Percentiles rank a stretch among this genome's conserved stretches.
phyloP scores from a whole-genome alignment of 768 basidiomycete species.

The Suillus alpinus region DNA sequence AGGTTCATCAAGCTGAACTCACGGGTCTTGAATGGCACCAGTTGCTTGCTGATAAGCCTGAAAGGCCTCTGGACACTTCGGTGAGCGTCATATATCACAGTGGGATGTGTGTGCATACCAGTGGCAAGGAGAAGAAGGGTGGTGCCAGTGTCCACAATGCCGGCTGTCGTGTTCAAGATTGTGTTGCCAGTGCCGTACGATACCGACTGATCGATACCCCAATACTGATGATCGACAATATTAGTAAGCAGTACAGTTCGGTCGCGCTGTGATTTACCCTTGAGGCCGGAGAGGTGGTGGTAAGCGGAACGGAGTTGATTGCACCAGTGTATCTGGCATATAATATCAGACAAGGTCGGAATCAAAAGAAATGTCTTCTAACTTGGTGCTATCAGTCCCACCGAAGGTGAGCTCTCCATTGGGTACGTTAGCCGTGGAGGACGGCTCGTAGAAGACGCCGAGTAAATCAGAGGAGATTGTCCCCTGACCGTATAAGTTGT shows the following conservation, averaged over 20 bases:
- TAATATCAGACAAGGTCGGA: background rate
- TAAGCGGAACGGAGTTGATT: conserved; percentile 36
- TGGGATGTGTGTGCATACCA: conserved; percentile 5
- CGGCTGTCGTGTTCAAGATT: conserved; percentile 33
- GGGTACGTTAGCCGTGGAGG: conserved; percentile 28
- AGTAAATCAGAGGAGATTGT: conserved; percentile 44
- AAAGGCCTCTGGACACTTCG: conserved; percentile 45
- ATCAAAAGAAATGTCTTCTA: background rate
- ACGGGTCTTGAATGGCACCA: conserved; percentile 51
- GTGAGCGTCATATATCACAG: background rate
- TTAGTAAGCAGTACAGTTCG: background rate
- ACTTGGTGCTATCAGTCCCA: conserved; percentile 42
- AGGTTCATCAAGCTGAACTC: conserved; percentile 11
- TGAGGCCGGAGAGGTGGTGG: conserved; percentile 39
- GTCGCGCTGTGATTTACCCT: conserved; percentile 1
- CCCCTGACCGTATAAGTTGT: conserved; percentile 47
- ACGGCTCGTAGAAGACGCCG: conserved; percentile 48
- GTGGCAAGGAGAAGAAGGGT: conserved; percentile 51
- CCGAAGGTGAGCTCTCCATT: conserved; percentile 57
- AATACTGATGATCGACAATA: conserved; percentile 24
- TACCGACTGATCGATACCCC: conserved; percentile 39
- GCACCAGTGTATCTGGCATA: conserved; percentile 24
- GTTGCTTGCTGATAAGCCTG: conserved; percentile 51
- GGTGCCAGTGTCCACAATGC: conserved; percentile 48
- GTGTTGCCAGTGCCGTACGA: conserved; percentile 29